Evolutionary conservation across 345 rosid species (phyloP).

Genomic region (Anastatica hierochuntica): DNA sequence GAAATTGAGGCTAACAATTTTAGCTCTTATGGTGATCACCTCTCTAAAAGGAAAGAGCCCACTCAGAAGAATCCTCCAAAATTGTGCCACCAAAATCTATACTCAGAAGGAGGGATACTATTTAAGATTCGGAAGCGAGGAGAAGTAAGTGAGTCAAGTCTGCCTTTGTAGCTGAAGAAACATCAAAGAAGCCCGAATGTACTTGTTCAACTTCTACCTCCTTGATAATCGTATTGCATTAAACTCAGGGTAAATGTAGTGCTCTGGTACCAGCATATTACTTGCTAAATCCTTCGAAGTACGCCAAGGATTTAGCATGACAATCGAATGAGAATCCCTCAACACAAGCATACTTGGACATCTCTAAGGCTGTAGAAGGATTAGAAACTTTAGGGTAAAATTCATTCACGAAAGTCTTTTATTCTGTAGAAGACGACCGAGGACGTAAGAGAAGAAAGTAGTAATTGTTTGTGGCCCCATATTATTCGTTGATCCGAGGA

Average conservation of each 20-base stretch:
- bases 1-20: conserved; percentile 39
- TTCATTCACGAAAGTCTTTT: conserved; percentile 31
- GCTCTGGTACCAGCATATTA: conserved; percentile 49
- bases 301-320: conserved; percentile 38
- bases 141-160: conserved; percentile 53
- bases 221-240: conserved; percentile 10
- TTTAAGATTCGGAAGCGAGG: conserved; percentile 34
- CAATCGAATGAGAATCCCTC: conserved; percentile 35
- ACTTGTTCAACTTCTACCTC: conserved; percentile 16
- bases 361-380: conserved; percentile 21
- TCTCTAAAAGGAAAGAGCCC: conserved; percentile 21
- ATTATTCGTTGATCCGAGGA: no score
- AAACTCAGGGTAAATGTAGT: conserved; percentile 15
- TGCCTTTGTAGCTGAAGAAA: conserved; percentile 28
- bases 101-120: conserved; percentile 44
- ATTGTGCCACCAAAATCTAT: conserved; percentile 33
- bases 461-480: no score
- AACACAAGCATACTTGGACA: conserved; percentile 28
- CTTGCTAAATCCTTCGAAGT: conserved; percentile 51
- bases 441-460: conserved; percentile 7
- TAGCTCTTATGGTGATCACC: conserved; percentile 18
- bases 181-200: conserved; percentile 16
- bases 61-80: conserved; percentile 6
- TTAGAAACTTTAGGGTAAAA: conserved; percentile 22
- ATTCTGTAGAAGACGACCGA: conserved; percentile 36